Evolutionary conservation across 163 green algal species (phyloP).

Genomic region (Chlamydomonas reinhardtii): DNA sequence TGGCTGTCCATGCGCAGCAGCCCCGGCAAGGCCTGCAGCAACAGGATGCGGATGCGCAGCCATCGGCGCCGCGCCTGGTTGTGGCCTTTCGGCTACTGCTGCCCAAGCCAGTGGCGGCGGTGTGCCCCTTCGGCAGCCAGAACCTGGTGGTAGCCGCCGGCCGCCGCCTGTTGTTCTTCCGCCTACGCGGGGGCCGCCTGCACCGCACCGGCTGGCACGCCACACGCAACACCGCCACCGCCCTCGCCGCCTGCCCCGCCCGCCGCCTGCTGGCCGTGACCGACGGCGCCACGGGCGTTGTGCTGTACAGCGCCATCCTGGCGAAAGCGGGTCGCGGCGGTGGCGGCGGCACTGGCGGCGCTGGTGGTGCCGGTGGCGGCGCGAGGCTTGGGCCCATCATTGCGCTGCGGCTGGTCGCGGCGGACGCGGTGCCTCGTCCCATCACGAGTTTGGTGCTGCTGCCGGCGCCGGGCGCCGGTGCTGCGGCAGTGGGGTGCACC

Average conservation of each 20-base stretch:
- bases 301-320: slow-evolving; percentile 10
- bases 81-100: slow-evolving; percentile 28
- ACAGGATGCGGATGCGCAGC: no score
- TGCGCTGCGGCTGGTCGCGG: slow-evolving; percentile 18
- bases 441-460: slow-evolving; percentile 40
- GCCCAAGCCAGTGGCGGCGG: slow-evolving; percentile 8
- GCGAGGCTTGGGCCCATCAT: neutral
- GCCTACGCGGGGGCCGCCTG: neutral
- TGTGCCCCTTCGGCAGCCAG: slow-evolving; percentile 17
- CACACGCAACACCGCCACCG: slow-evolving; percentile 6
- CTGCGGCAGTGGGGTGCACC: no score
- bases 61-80: neutral
- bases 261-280: slow-evolving; percentile 18
- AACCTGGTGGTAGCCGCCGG: slow-evolving; percentile 25
- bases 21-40: no score
- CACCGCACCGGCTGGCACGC: slow-evolving; percentile 25
- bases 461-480: slow-evolving; percentile 22
- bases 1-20: no score
- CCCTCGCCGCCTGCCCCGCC: slow-evolving; percentile 6
- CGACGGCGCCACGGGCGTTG: slow-evolving; percentile 26
- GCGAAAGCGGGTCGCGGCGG: neutral
- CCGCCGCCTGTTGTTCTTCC: slow-evolving; percentile 30
- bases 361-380: neutral
- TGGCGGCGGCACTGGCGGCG: neutral
- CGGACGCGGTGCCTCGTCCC: neutral